These are phyloP conservation scores for Talaromyces sp. DNA, from an alignment of 2,329 filamentous ascomycete genomes.

Conservation along the genomic window DNA sequence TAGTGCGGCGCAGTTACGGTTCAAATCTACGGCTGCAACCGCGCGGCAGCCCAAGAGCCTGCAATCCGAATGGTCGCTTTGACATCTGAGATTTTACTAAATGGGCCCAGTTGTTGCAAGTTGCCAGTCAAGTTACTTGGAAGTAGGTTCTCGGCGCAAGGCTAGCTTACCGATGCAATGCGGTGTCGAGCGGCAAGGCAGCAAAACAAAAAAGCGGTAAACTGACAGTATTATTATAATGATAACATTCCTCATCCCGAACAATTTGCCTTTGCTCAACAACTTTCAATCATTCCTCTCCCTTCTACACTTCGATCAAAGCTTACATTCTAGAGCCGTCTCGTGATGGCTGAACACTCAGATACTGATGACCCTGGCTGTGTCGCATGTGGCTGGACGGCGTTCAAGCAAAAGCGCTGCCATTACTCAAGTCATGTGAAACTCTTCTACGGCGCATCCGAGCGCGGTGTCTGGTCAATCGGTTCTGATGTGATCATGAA, in stretches of 20 bases:
- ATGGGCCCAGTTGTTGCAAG: not conserved
- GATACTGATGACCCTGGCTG: constrained; percentile 39
- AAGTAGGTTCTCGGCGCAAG: no score
- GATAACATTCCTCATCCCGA: not conserved
- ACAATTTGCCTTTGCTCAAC: not conserved
- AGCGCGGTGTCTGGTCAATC: constrained; percentile 25
- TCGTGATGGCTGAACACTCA: constrained; percentile 78
- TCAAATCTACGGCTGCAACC: not conserved
- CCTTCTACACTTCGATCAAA: not conserved
- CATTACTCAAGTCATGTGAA: constrained; percentile 15
- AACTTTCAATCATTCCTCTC: not conserved
- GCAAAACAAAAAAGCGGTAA: not conserved
- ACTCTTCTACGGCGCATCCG: constrained; percentile 20
- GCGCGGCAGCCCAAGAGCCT: not conserved
- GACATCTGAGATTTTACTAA: not conserved
- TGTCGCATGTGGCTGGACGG: constrained; percentile 17
- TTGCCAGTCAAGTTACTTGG: not conserved
- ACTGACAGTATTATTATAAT: not conserved
- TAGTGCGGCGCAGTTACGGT: not conserved
- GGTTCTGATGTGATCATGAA: constrained; percentile 26
- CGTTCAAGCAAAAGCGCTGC: constrained; percentile 11
- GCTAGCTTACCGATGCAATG: no score
- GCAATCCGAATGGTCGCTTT: no score
- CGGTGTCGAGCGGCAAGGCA: no score
- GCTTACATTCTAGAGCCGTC: not conserved